These are phyloP conservation scores for Syzygium jambos DNA, from an alignment of 345 rosid species.

Conservation along the genomic window DNA sequence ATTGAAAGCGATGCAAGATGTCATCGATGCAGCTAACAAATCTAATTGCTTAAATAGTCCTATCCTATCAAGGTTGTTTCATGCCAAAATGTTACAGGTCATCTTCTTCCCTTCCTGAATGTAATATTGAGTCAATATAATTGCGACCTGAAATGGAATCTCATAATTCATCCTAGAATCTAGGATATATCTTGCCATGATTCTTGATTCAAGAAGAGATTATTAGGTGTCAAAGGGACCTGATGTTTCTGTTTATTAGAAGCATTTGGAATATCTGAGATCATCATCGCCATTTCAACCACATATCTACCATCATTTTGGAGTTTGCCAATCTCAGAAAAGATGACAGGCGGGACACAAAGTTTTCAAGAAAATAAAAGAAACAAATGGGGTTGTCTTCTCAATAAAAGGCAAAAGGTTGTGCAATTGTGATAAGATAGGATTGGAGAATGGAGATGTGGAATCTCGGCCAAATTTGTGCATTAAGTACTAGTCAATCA, in stretches of 20 bases:
- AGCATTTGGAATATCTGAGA: neutral
- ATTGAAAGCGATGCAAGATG: constrained; percentile 11
- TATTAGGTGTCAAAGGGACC: neutral
- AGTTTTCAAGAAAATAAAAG: neutral
- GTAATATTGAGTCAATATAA: neutral
- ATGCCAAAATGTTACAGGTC: constrained; percentile 26
- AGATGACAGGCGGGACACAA: neutral
- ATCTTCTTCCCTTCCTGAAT: neutral
- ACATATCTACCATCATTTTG: neutral
- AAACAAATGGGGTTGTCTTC: neutral
- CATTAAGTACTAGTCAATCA: neutral
- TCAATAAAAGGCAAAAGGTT: neutral
- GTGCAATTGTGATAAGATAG: neutral
- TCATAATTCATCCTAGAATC: neutral
- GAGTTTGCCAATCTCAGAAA: neutral
- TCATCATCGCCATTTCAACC: neutral
- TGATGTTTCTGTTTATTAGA: neutral
- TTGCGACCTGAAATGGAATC: neutral
- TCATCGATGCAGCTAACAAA: constrained; percentile 17
- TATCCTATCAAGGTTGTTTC: constrained; percentile 12
- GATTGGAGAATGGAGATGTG: neutral
- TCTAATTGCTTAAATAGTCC: constrained; percentile 9
- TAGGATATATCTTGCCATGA: neutral
- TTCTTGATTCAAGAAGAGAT: neutral
- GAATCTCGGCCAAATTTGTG: neutral